Base-by-base conservation (phyloP, 345 rosid species). In the Ceriops tagal region DNA sequence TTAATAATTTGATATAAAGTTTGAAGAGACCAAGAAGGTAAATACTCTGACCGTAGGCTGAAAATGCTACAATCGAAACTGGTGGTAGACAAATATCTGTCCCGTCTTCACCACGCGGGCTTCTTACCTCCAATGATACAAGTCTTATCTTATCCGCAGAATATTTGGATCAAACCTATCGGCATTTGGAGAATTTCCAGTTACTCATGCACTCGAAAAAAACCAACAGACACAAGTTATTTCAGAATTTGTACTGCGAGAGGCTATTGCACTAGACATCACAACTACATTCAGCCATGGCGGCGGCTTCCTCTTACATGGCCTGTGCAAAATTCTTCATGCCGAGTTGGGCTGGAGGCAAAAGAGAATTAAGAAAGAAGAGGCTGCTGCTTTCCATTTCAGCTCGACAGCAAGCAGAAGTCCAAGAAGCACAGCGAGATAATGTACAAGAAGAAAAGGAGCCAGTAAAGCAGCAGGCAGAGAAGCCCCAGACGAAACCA, bases 271-370 rank as follows among this genome's bases (percentile, higher is more conserved):
- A 5, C 11, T 9, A 9, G 28, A 39, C 26, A 34, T 24, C 2
- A 53, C 58, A 3, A n/a, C 26, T 28, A 26, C 20, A 35, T 37
- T 70, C 37, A 58, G 13, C 49, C 16, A 78, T 78, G 90, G 86
- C 90, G 55, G 78, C 85, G 58, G 71, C 83, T 61, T 81, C 84
- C 67, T 77, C 86, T 53, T 79, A 71, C 89, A 74, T 77, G 78
- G 83, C 83, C 31, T 78, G 73, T 61, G 63, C 92, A 20, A 84
- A 81, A 60, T 80, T 88, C 80, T 74, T 86, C 26, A 82, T 69
- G 75, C 11, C 70, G 47, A 77, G 84, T 8, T 80, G 73, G 81
- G 31, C 26, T 11, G 80, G 82, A 53, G 70, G 73, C 21, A 57
- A 26, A 51, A 75, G 66, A 34, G 55, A 62, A 26, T 5, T 57